Evolutionary conservation across 169 alveolate genomes (phyloP), one percentile per base, ranked within the genome.

Genomic region (Plasmodium ovale): DNA sequence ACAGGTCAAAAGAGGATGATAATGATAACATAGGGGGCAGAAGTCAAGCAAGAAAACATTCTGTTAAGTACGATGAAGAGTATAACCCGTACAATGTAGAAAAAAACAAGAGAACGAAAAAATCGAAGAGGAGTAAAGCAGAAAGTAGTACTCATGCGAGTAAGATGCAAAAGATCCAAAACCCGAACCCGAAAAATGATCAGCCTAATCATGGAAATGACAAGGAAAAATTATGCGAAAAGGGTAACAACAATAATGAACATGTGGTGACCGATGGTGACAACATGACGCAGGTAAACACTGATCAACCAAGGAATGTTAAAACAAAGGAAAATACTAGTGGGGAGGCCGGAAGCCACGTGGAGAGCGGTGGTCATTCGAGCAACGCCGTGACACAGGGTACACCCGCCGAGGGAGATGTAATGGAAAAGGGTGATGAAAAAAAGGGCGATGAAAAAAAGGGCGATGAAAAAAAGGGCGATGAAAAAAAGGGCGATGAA

Each of bases 71-170:
- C 27, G 74, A 60, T 62, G 87, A 72, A 19, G 88, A 77, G 14
- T 77, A 77, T 68, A 77, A 44, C 47, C 73, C 77, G 31, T 77
- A 60, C 35, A 56, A 31, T 56, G 31, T 53, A 23, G 71, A 53
- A 1, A 77, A 77, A 53, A 47, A 31, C 44, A 77, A 77, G 44
- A 77, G 39, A 42, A 27, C 37, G 14, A 77, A 62, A 47, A 77
- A 77, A 31, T 6, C 62, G 2, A 77, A 77, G 25, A 77, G 31
- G 31, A 49, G 39, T 25, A 67, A 42, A 53, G 19, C 51, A 2
- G 69, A 31, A 62, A 72, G 10, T 33, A 29, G 16, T 47, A 58
- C 37, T 10, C 7, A 25, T 1, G 29, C 85, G 25, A 42, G 29
- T 14, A 67, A 67, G 25, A 21, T 39, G 2, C 0, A 10, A 39